phyloP scores from a whole-genome alignment of 345 rosid species.

The Dipteronia dyeriana region DNA sequence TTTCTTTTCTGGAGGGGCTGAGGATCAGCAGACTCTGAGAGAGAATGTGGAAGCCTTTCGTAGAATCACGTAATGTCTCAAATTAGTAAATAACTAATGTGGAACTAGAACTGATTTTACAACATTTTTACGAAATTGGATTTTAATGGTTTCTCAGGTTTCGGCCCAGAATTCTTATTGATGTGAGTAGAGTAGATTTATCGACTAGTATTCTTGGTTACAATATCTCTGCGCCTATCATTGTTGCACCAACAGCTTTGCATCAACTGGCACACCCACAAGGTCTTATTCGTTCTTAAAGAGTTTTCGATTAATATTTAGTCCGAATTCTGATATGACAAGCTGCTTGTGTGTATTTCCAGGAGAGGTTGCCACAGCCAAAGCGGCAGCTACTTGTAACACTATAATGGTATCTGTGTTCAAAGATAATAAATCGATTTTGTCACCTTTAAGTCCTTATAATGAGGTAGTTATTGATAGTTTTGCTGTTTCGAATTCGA shows the following conservation, averaged over 20 bases:
- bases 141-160: constrained; percentile 45
- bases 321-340: constrained; percentile 1
- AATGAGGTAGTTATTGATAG: no score
- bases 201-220: constrained; percentile 59
- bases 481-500: background rate
- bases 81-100: background rate
- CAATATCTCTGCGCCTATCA: constrained; percentile 60
- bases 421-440: background rate
- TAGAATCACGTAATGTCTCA: constrained; percentile 51
- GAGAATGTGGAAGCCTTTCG: constrained; percentile 70
- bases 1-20: constrained; percentile 72
- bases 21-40: constrained; percentile 68
- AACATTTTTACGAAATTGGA: background rate
- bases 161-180: constrained; percentile 70
- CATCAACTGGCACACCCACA: constrained; percentile 77
- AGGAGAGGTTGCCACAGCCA: constrained; percentile 92
- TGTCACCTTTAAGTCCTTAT: background rate
- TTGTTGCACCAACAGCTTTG: constrained; percentile 70
- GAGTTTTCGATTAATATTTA: background rate
- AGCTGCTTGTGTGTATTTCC: constrained; percentile 22
- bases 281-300: constrained; percentile 24
- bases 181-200: constrained; percentile 59
- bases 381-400: constrained; percentile 81
- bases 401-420: constrained; percentile 68
- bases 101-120: background rate